Evolutionary conservation across 2,329 filamentous ascomycete genomes (phyloP), one percentile per base, ranked within the genome.

Genomic region (Cordyceps tenuipes): DNA sequence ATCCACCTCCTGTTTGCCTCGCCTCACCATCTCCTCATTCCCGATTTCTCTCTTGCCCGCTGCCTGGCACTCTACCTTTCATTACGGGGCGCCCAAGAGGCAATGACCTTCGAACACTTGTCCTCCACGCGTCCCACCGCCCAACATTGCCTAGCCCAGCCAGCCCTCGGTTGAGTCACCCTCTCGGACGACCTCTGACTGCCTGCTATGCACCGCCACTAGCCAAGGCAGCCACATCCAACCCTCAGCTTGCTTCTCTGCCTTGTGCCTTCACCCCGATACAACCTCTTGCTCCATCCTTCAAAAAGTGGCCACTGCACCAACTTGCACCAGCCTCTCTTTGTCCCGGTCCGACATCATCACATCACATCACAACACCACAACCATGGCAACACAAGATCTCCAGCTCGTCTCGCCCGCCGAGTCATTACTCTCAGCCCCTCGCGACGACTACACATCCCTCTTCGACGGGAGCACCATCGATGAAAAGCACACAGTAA

Each of bases 361-460:
- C 23, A 23, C 23, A 23, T 23, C 23, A 23, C 23, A 3, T 23
- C 62, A 60, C 58, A 66, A 61, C 59, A 49, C 61, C 59, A 59
- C 57, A 58, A 56, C 23, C 34, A 55, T 57, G 59, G 53, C 47
- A 21, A 9, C 36, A 17, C 49, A 64, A 60, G 34, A 64, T 59
- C 61, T 47, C 63, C 41, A 59, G 68, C 59, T 64, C 73, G 67
- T 74, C 61, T 83, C 80, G 46, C 80, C 80, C 2, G 72, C 77
- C 68, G 81, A 83, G 69, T 82, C 80, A 5, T 74, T 82, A 49
- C 69, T 82, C 43, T 82, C 81, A 3, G 72, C 75, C 1, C 78
- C 80, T 2, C 74, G 76, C 63, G 77, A 82, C 62, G 70, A 73
- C 63, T 79, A 77, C 67, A 70, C 79, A 13, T 77, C 80, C 3